Evolutionary conservation across 2,329 filamentous ascomycete species (phyloP).

Genomic region (Colletotrichum nymphaeae): DNA sequence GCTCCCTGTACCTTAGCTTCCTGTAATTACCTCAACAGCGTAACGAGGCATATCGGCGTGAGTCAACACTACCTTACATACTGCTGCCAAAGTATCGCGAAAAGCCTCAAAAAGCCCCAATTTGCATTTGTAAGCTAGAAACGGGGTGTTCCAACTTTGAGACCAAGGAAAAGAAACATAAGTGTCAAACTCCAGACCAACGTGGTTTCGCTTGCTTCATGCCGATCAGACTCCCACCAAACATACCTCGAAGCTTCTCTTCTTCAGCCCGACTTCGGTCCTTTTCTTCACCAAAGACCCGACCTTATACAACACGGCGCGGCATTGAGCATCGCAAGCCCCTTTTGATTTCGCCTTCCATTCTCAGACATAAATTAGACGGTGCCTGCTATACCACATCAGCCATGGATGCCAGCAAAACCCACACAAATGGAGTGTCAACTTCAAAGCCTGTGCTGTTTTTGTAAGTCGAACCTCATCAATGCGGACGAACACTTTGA

Average conservation of each 20-base stretch:
- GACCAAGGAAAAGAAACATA: background rate
- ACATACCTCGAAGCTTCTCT: constrained; percentile 28
- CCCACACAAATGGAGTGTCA: constrained; percentile 47
- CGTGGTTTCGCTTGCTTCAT: constrained; percentile 26
- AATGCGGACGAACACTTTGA: background rate
- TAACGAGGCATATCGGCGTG: constrained; percentile 30
- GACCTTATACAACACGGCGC: background rate
- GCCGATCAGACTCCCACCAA: constrained; percentile 29
- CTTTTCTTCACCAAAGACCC: background rate
- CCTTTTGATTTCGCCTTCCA: background rate
- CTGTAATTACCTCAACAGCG: constrained; percentile 15
- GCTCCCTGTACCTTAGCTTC: constrained; percentile 10
- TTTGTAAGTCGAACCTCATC: constrained; percentile 47
- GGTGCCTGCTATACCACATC: background rate
- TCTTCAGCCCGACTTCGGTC: constrained; percentile 13
- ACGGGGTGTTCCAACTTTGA: background rate
- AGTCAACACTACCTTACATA: constrained; percentile 24
- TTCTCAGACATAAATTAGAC: background rate
- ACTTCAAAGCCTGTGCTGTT: constrained; percentile 54
- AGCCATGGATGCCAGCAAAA: constrained; percentile 16
- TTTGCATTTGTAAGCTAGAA: constrained; percentile 7
- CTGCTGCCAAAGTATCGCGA: background rate
- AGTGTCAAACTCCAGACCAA: background rate
- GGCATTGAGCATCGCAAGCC: background rate
- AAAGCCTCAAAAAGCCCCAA: constrained; percentile 9